These are phyloP conservation scores for Boletus speciosus DNA, from an alignment of 768 basidiomycete genomes.

Conservation along the genomic window DNA sequence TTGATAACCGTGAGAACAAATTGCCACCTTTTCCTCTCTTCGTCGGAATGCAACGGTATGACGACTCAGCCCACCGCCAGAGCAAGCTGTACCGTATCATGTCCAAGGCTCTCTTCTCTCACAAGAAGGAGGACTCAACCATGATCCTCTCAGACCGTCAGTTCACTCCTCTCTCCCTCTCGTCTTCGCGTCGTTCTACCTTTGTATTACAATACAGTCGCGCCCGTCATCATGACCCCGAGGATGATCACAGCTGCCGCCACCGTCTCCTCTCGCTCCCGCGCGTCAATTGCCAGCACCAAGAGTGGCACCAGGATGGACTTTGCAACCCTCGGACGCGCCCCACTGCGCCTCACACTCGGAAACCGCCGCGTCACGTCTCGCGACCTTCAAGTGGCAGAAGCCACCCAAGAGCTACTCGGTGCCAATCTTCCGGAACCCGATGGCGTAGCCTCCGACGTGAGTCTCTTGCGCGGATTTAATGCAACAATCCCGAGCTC, in stretches of 20 bases:
- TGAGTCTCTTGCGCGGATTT: slow-evolving; percentile 87
- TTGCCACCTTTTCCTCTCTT: neutral
- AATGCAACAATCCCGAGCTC: slow-evolving; percentile 93
- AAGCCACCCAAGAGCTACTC: slow-evolving; percentile 77
- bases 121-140: slow-evolving; percentile 60
- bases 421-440: slow-evolving; percentile 69
- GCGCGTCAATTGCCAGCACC: slow-evolving; percentile 31
- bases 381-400: slow-evolving; percentile 78
- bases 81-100: slow-evolving; percentile 32
- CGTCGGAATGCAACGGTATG: slow-evolving; percentile 21
- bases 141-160: slow-evolving; percentile 73
- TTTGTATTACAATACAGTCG: slow-evolving; percentile 42
- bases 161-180: slow-evolving; percentile 21
- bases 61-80: neutral
- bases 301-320: slow-evolving; percentile 44
- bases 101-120: slow-evolving; percentile 63
- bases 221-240: slow-evolving; percentile 88
- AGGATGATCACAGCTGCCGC: slow-evolving; percentile 71
- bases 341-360: slow-evolving; percentile 66
- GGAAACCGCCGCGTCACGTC: slow-evolving; percentile 70
- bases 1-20: slow-evolving; percentile 5
- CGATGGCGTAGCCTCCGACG: slow-evolving; percentile 63
- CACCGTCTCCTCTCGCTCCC: slow-evolving; percentile 56
- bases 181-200: no score
- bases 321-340: slow-evolving; percentile 78